These are phyloP conservation scores for Astragalus membranaceus DNA, from an alignment of 306 rosid species.

Conservation along the genomic window DNA sequence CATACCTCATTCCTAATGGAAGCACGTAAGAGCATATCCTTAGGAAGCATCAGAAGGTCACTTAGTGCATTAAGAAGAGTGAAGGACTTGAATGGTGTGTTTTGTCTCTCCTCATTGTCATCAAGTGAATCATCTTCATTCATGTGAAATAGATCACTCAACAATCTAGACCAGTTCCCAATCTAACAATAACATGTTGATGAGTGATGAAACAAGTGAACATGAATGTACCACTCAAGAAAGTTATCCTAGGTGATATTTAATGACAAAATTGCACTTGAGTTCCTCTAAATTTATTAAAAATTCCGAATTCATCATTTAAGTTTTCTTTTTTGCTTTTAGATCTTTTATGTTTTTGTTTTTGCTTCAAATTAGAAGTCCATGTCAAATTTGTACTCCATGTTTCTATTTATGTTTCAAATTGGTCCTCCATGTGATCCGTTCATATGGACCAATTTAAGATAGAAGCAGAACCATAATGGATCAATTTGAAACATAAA, in stretches of 20 bases:
- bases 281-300: too few species aligned
- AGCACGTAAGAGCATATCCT: constrained; percentile 77
- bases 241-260: neutral
- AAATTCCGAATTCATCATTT: too few species aligned
- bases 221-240: neutral
- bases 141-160: constrained; percentile 66
- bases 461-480: too few species aligned
- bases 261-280: too few species aligned
- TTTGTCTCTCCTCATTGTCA: constrained; percentile 32
- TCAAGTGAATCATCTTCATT: constrained; percentile 55
- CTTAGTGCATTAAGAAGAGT: constrained; percentile 82
- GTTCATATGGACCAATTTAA: too few species aligned
- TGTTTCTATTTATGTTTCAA: too few species aligned
- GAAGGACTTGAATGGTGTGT: constrained; percentile 63
- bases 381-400: too few species aligned
- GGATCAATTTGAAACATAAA: too few species aligned
- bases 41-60: constrained; percentile 96
- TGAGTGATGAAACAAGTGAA: constrained; percentile 13
- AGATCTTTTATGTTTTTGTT: too few species aligned
- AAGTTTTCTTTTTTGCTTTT: too few species aligned
- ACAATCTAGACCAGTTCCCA: constrained; percentile 97
- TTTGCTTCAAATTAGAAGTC: too few species aligned
- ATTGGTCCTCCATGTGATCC: too few species aligned
- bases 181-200: constrained; percentile 40
- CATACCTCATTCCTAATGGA: constrained; percentile 84